Base-by-base conservation (phyloP, 257 asterid species). In the Solanum medicagineum region DNA sequence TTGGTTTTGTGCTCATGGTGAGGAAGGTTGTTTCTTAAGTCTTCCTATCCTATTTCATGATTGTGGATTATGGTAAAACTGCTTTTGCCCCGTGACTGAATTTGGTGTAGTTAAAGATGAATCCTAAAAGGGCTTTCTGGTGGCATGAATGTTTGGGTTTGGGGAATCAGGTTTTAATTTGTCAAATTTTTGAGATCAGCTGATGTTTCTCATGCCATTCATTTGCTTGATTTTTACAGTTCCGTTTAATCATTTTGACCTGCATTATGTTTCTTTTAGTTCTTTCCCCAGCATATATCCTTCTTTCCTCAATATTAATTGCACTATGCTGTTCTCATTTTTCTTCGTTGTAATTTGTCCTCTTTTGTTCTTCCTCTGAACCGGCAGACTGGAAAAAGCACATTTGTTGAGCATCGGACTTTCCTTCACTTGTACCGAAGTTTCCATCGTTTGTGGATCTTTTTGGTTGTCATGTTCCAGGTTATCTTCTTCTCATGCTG, bases 381-480 rank as follows among this genome's bases (percentile, higher is more conserved):
- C 53, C 85, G 84, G 85, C 92, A 96, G 99, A 95, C 98, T 29
- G 97, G 94, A 49, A 96, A 96, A 92, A 95, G 97, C 90, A 90
- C 98, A 81, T 96, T 95, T 88, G 99, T 96, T 85, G 99, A 96
- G 90, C 99, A 96, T 90, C 94, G 99, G 60, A 95, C 99, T 62
- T 96, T 93, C 86, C 94, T 96, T 84, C 99, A 96, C 89, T 88
- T 96, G 86, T 96, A 94, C 89, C 94, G 97, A 87, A 95, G 99
- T 90, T 96, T 96, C 87, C 99, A 96, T 90, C 99, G 99, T 81
- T 20, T 96, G 94, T 96, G 99, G 99, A 95, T 96, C 81, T 96
- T 96, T 89, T 91, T 96, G 92, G 84, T 79, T 71, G 87, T 93
- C 84, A 96, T 96, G 99, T 96, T 96, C 92, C 99, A 96, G 99